Base-by-base conservation (phyloP, 139 green algal species). In the Astrephomene gubernaculifera region DNA sequence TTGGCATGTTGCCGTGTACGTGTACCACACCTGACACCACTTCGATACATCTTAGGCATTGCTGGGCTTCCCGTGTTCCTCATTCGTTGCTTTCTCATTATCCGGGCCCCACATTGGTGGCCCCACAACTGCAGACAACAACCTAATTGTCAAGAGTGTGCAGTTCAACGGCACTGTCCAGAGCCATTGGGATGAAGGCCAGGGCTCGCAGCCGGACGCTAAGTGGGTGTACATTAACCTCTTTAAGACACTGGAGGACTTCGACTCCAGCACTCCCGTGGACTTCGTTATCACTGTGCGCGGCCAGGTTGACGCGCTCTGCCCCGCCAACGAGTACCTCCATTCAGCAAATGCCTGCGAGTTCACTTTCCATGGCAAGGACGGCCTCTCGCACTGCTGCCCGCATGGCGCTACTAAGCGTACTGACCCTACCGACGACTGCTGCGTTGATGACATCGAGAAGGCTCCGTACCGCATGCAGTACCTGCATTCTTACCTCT, bases 291-390 rank as follows among this genome's bases (percentile, higher is more conserved):
- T 91, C 21, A 89, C 82, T 1, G 84, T 89, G 2, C 83, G 88
- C 33, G 83, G 84, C 64, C 79, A 79, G 61, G 71, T 86, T 25
- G 70, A 78, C 33, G 43, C 67, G 25, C 70, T 86, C 29, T 86
- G 79, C 85, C 78, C 85, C 4, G 85, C 78, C 27, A 86, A 83
- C 36, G 78, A 89, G 27, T 86, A 73, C 71, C 49, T 89, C 44
- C 54, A 78, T 38, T 89, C 85, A 1, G 35, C 45, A 8, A 79
- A 76, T 27, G 88, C 80, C 0, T 91, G 88, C 67, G 88, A 91
- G 88, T 91, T 87, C n/a, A 83, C 41, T 24, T 61, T 91, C 60
- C 88, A 91, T 36, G 88, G 88, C 35, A 83, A 80, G n/a, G 72
- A 83, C 73, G 38, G 52, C 36, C 33, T 80, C 19, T 63, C 71